Evolutionary conservation across 257 asterid genomes (phyloP).

Genomic region (Craterostigma plantagineum): DNA sequence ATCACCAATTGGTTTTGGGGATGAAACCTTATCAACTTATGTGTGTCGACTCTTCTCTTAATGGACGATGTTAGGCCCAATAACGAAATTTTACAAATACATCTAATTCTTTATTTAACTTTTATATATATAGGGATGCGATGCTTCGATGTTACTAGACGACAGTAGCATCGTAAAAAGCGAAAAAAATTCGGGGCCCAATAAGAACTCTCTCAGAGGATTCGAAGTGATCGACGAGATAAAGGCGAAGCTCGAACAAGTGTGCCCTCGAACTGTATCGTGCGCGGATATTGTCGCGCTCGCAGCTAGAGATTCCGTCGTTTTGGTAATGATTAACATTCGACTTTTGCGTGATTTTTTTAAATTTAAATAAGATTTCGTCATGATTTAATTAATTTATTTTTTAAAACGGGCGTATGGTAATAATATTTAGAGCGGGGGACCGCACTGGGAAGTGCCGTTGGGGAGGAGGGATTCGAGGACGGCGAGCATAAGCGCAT

Average conservation of each 20-base stretch:
- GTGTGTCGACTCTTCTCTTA: too few species aligned
- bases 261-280: constrained; percentile 69
- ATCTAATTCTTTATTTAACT: not conserved
- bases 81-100: too few species aligned
- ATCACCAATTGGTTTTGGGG: too few species aligned
- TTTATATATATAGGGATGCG: constrained; percentile 40
- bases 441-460: constrained; percentile 77
- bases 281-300: constrained; percentile 71
- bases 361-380: too few species aligned
- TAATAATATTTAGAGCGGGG: constrained; percentile 43
- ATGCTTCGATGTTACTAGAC: constrained; percentile 56
- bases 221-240: constrained; percentile 64
- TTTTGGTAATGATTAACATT: constrained; percentile 21
- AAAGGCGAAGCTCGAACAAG: constrained; percentile 43
- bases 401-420: too few species aligned
- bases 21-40: too few species aligned
- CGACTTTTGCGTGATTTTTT: too few species aligned
- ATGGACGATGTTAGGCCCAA: too few species aligned
- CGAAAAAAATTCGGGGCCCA: constrained; percentile 59
- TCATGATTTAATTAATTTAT: too few species aligned
- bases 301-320: constrained; percentile 51
- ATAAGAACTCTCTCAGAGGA: constrained; percentile 53
- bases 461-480: constrained; percentile 65
- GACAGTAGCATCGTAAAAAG: constrained; percentile 22
- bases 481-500: constrained; percentile 32